A percentile compares a stretch with the other conserved stretches of the same genome.
These are phyloP conservation scores for Kwoniella sp. DNA, from an alignment of 768 basidiomycete species.

Conservation along the genomic window DNA sequence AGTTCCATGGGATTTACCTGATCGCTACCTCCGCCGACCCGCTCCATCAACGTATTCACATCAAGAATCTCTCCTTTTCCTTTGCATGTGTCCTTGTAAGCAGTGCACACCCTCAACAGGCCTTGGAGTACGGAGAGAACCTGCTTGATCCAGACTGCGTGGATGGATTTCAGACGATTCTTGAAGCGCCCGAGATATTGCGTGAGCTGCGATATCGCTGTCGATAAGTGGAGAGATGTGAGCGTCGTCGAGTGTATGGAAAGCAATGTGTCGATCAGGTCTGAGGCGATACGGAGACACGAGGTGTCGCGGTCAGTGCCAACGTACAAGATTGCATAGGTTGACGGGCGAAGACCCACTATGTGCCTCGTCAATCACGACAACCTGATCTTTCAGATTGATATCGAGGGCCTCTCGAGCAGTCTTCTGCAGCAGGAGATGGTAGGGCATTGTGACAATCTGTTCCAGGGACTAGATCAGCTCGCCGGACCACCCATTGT, in stretches of 20 bases:
- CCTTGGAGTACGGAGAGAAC: constrained; percentile 73
- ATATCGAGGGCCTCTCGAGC: constrained; percentile 88
- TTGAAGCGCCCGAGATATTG: constrained; percentile 77
- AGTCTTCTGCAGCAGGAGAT: constrained; percentile 77
- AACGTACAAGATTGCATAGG: no score
- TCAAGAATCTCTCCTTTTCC: constrained; percentile 66
- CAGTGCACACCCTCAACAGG: constrained; percentile 63
- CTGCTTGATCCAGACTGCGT: constrained; percentile 78
- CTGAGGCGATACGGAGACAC: no score
- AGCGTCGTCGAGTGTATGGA: constrained; percentile 77
- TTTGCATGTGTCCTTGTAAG: constrained; percentile 28
- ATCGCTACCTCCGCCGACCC: constrained; percentile 68
- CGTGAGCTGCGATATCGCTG: constrained; percentile 73
- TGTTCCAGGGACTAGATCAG: constrained; percentile 50
- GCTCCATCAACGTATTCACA: constrained; percentile 66
- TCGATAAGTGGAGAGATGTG: constrained; percentile 63
- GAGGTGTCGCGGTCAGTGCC: neutral
- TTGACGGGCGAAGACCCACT: constrained; percentile 63
- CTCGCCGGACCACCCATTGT: no score
- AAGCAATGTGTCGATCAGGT: constrained; percentile 84
- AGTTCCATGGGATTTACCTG: constrained; percentile 84
- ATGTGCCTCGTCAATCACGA: constrained; percentile 95
- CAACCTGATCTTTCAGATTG: constrained; percentile 76
- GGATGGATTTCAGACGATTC: constrained; percentile 70
- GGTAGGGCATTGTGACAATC: constrained; percentile 93